Evolutionary conservation across 352 stramenopile species (phyloP), one percentile per base, ranked within the genome.

Genomic region (Pythium myriotylum): DNA sequence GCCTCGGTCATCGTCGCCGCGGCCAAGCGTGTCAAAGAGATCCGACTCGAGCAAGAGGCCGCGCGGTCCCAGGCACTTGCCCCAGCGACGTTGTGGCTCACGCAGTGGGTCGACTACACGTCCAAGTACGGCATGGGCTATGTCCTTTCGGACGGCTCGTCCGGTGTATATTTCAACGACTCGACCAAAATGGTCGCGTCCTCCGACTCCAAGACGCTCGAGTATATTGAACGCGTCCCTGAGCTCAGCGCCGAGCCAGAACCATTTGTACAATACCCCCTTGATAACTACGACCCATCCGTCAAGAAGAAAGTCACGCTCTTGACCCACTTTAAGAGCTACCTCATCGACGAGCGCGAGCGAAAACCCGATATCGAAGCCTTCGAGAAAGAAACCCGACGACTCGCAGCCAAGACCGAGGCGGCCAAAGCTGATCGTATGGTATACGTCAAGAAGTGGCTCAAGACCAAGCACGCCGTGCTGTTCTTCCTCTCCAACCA

Each of bases 101-200:
- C 88, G 19, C 84, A 97, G 48, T 99, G 98, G 79, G 96, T 99
- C 8, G 97, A 99, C 70, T 99, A 99, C 76, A 99, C 97, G 5
- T 96, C 85, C 70, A 99, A 99, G 76, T 99, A 99, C 74, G 97
- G 97, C 51, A 90, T 99, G 54, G 97, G 97, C 49, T 99, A 99
- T 72, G 81, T 99, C 47, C 85, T 99, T 10, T 98, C 94, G 50
- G 97, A 98, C 79, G 95, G 96, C 43, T 92, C 73, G 29, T 86
- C 90, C 0, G 93, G 97, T 49, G 97, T 99, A 8, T 99, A 99
- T 71, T 99, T 99, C 62, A 99, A 99, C 69, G 97, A 99, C 74
- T 98, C 95, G 16, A 99, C 96, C 13, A 99, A 99, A 71, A 96
- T 98, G 29, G 89, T 99, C 43, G 75, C 97, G 9, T 91, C 94